Conservation (phyloP, 345 rosid genomes). For the Pseudoturritis turrita region DNA sequence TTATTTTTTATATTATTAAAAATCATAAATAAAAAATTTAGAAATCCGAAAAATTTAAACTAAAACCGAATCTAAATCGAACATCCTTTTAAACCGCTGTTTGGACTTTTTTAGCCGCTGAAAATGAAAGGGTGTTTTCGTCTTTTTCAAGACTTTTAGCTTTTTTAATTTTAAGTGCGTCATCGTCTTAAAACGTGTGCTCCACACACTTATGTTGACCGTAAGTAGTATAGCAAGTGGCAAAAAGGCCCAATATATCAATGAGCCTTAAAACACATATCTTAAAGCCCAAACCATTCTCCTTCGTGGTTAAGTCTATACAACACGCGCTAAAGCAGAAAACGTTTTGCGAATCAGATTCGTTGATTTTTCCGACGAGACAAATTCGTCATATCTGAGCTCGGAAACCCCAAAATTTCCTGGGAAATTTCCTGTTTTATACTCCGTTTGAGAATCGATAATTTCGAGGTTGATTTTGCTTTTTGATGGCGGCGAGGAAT, state of each 20-base stretch:
- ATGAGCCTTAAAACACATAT: neutral
- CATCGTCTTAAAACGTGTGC: slow-evolving; percentile 20
- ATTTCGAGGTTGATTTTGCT: neutral
- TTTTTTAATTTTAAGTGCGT: neutral
- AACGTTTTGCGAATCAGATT: slow-evolving; percentile 18
- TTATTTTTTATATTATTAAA: too few relatives aligned
- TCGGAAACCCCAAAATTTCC: neutral
- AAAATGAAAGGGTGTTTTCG: neutral
- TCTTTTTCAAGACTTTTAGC: neutral
- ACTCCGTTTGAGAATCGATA: neutral
- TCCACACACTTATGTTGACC: slow-evolving; percentile 10
- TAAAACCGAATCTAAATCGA: too few relatives aligned
- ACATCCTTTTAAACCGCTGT: too few relatives aligned
- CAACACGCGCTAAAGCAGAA: slow-evolving; percentile 10
- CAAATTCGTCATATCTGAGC: slow-evolving; percentile 11
- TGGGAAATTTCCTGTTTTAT: neutral
- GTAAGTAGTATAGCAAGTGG: neutral
- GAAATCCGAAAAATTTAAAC: too few relatives aligned
- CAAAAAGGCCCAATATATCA: neutral
- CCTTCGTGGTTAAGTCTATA: neutral
- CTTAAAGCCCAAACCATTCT: neutral
- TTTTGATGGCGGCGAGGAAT: slow-evolving; percentile 56
- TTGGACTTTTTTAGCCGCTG: slow-evolving; percentile 8
- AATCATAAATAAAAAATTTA: too few relatives aligned
- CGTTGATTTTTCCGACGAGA: slow-evolving; percentile 12